Conservation (phyloP, 768 basidiomycete genomes). For the Clitopilus hobsonii region DNA sequence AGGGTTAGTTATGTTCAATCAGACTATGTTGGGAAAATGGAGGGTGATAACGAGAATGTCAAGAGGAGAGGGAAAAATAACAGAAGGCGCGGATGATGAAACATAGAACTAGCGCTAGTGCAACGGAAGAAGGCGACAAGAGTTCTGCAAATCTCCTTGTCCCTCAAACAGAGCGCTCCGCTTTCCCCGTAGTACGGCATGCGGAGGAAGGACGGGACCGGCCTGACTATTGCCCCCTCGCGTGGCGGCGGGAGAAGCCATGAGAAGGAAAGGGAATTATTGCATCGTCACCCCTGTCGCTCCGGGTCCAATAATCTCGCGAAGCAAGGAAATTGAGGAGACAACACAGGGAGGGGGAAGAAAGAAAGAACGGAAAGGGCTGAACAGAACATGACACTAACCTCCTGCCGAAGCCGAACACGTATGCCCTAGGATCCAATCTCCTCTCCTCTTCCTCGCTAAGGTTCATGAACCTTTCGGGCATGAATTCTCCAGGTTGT, state of each 20-base stretch:
- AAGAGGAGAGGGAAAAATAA: neutral
- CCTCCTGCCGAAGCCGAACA: constrained; percentile 40
- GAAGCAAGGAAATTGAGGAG: neutral
- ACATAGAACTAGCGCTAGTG: neutral
- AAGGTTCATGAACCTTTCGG: constrained; percentile 43
- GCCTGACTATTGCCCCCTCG: too few species aligned
- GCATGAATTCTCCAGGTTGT: constrained; percentile 45
- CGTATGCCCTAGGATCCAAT: constrained; percentile 27
- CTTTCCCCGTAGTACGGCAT: neutral
- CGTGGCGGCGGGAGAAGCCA: too few species aligned
- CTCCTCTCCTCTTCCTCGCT: constrained; percentile 21
- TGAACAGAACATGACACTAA: constrained; percentile 11
- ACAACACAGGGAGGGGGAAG: neutral
- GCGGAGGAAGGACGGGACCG: neutral
- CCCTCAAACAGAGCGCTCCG: neutral
- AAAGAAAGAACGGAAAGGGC: neutral
- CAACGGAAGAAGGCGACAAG: too few species aligned
- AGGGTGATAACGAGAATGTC: neutral
- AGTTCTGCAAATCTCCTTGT: neutral
- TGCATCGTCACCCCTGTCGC: neutral
- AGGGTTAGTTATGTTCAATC: neutral
- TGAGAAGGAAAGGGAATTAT: neutral
- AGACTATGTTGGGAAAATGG: neutral
- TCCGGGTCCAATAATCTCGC: too few species aligned
- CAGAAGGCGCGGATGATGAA: neutral